Base-by-base conservation (phyloP, 2,329 filamentous ascomycete genomes). In the Aureobasidium sp. region DNA sequence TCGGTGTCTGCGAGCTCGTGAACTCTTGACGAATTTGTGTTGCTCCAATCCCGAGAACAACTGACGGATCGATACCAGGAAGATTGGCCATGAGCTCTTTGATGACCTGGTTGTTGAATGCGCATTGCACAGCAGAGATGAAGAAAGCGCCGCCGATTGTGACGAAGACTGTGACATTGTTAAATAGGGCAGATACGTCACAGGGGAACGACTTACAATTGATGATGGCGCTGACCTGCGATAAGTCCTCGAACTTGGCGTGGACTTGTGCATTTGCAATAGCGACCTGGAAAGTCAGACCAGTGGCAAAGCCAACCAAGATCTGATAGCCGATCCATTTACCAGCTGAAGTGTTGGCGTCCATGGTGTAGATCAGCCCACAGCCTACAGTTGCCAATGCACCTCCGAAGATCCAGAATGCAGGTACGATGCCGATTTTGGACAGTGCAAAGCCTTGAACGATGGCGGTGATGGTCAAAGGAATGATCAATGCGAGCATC, bases 251-350 rank as follows among this genome's bases (percentile, higher is more conserved):
- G 0, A 69, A 64, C 8, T 67, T 58, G 0, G 77, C 71, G 2
- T 70, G 65, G 2, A 71, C 72, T 56, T 80, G 77, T 5, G 71
- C 75, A 12, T 73, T 71, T 45, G 78, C 74, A 62, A 75, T 72
- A 12, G 72, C 73, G 42, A 77, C 71, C 55, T 79, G 76, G n/a
- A 78, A 69, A 27, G 67, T 68, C 9, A 76, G 65, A 4, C 79
- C 80, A 14, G 77, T 68, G 1, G 79, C 77, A 3, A 75, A 68
- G 22, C 79, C 80, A 4, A 74, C 63, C 2, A 82, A 64, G 5
- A 78, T 70, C 60, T 82, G 77, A 67, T 77, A 82, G 9, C 79
- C 79, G 25, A 81, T 76, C 79, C 78, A 81, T 36, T 73, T 69
- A 2, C 66, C 70, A 0, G 70, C 69, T 0, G 73, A 65, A 3